Conservation (phyloP, 257 asterid species). For the Sherardia arvensis region DNA sequence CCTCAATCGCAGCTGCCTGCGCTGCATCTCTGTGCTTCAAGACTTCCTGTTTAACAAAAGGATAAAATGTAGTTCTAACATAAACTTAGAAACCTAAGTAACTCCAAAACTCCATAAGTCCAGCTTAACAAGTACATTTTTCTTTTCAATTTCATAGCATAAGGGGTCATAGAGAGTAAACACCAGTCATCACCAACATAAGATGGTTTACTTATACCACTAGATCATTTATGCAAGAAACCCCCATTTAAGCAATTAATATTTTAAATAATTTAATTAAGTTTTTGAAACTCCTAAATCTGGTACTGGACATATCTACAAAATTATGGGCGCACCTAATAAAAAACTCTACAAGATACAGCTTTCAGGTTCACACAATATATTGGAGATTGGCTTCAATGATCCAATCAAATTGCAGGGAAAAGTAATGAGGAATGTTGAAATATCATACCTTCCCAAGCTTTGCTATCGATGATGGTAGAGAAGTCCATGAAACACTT, state of each 20-base stretch:
- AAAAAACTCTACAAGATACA: neutral
- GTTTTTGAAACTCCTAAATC: too few relatives aligned
- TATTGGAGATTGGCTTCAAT: neutral
- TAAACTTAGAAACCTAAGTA: neutral
- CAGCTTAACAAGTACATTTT: neutral
- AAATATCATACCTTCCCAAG: conserved; percentile 65
- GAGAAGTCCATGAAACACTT: conserved; percentile 67
- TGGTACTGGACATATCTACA: neutral
- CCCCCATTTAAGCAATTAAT: neutral
- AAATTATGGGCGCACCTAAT: neutral
- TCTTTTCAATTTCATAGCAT: neutral
- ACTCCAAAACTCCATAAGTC: neutral
- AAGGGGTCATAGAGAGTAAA: neutral
- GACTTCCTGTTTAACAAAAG: conserved; percentile 52
- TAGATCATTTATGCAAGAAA: neutral
- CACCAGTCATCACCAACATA: neutral
- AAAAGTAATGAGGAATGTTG: neutral
- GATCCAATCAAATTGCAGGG: conserved; percentile 8
- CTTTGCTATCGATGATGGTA: conserved; percentile 77
- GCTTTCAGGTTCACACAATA: neutral
- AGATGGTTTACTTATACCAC: neutral
- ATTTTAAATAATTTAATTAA: neutral
- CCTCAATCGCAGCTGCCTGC: conserved; percentile 89
- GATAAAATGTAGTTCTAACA: conserved; percentile 13
- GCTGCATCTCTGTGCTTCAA: conserved; percentile 83